Evolutionary conservation across 129 eudicot genomes (phyloP), one percentile per base, ranked within the genome.

Genomic region (Apium graveolens): DNA sequence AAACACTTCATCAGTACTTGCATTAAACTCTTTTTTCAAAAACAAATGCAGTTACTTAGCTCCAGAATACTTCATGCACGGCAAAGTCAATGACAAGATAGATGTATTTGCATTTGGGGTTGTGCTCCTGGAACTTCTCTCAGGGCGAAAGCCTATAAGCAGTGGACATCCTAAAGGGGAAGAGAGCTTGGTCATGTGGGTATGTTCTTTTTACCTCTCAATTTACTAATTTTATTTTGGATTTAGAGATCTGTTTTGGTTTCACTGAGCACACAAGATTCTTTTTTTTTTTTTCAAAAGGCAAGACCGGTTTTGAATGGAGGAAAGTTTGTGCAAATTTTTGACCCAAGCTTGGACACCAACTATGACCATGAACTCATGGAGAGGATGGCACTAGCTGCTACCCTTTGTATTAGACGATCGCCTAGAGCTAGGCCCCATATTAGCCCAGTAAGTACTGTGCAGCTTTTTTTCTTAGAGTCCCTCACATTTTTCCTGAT

Each of bases 111-210:
- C 98, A 5, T 91, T 81, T 53, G 97, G 97, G 13, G 96, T 95
- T 60, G 98, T 95, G 72, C 98, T 95, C 80, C 94, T 95, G 14
- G 98, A 95, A 89, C 98, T 95, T 86, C 90, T 95, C 9, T 87
- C 98, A 1, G 96, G 98, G 78, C 85, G 97, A 81, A 95, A 90
- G 80, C 98, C 98, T 45, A 92, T 95, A 85, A 84, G 93, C 84
- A 95, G 73, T 78, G 89, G 78, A 32, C 83, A 81, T 81, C 98
- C 94, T 12, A 88, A 95, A 75, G 98, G 98, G 80, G 91, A 95
- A 84, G 94, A 90, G 90, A 91, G 96, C 81, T 86, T 95, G 60
- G 97, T 95, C 85, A 88, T 95, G 90, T 95, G 98, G 98, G 98
- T 92, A 90, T 65, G 98, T 82, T 34, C 20, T 35, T 60, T 45